phyloP scores from a whole-genome alignment of 31 red algal genomes.

The Endocladia muricata region DNA sequence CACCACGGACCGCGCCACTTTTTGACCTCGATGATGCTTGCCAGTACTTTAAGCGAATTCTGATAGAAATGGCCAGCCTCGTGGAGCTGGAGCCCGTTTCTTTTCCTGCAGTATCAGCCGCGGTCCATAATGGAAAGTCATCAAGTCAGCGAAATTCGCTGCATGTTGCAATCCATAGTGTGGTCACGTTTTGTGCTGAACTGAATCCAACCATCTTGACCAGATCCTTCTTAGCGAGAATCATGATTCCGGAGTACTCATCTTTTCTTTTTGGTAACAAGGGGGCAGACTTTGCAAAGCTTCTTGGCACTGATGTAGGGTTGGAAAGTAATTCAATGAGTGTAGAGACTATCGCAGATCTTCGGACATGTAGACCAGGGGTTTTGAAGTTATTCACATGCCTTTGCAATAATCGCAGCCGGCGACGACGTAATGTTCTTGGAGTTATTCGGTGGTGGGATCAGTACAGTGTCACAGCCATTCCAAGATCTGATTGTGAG shows the following conservation, averaged over 20 bases:
- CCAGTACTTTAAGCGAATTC: constrained; percentile 21
- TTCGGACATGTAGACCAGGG: background rate
- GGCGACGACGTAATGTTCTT: constrained; percentile 33
- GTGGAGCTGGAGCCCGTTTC: constrained; percentile 1
- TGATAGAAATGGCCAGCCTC: constrained; percentile 29
- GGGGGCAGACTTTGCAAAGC: constrained; percentile 7
- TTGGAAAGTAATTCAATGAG: background rate
- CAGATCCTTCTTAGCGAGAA: constrained; percentile 42
- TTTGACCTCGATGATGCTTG: constrained; percentile 32
- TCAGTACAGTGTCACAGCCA: background rate
- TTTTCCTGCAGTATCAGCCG: background rate
- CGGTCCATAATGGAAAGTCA: background rate
- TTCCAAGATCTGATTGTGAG: background rate
- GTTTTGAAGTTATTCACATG: constrained; percentile 33
- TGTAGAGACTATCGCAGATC: background rate
- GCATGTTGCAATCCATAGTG: constrained; percentile 44
- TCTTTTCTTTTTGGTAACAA: constrained; percentile 31
- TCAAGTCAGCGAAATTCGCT: constrained; percentile 23
- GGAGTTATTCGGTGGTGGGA: constrained; percentile 49
- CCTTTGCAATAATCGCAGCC: constrained; percentile 49
- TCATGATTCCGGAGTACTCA: constrained; percentile 33
- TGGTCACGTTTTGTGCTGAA: constrained; percentile 27
- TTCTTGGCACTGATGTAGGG: constrained; percentile 44
- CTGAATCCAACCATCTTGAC: constrained; percentile 47
- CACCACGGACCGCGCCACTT: constrained; percentile 50